Base-by-base conservation (phyloP, 2,329 filamentous ascomycete genomes). In the Ciborinia camelliae region DNA sequence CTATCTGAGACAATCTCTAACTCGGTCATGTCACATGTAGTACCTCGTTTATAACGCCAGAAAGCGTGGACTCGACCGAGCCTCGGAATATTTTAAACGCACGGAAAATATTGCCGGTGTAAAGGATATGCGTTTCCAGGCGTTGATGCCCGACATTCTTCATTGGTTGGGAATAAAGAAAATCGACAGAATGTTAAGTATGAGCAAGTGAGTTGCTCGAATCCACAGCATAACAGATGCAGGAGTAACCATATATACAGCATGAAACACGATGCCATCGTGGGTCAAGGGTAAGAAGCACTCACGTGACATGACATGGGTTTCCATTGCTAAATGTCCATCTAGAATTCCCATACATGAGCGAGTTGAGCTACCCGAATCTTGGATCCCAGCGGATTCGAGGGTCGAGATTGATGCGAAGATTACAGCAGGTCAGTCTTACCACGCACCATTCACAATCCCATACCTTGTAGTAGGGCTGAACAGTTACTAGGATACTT, bases 81-180 rank as follows among this genome's bases (percentile, higher is more conserved):
- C 92, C 28, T 94, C 90, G 72, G 92, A 96, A 77, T 98, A 98
- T 79, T 98, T 98, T 81, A 90, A 94, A 79, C 85, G 95, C 65
- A 98, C 94, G n/a, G 94, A 97, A 78, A 97, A 97, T 76, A 96
- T 99, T 75, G 95, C 95, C 10, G 95, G 95, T 67, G 94, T 98
- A 70, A 96, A 97, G 77, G 90, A 87, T 72, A 98, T 98, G 94
- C 88, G 95, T 47, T 98, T 98, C 83, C 95, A 98, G 81, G 94
- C 94, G 35, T 82, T 99, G 63, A 98, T 98, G 95, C 94, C 95
- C 41, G 92, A 97, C 76, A 96, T 98, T 70, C 83, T 98, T 62
- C 95, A 98, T 79, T 98, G 95, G 95, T 85, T 99, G 37, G 95
- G 95, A 68, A 97, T 99, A 75, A 95, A 90, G 76, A 98, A 98